Conservation (phyloP, 2,329 filamentous ascomycete species). For the Colletotrichum spinosum region DNA sequence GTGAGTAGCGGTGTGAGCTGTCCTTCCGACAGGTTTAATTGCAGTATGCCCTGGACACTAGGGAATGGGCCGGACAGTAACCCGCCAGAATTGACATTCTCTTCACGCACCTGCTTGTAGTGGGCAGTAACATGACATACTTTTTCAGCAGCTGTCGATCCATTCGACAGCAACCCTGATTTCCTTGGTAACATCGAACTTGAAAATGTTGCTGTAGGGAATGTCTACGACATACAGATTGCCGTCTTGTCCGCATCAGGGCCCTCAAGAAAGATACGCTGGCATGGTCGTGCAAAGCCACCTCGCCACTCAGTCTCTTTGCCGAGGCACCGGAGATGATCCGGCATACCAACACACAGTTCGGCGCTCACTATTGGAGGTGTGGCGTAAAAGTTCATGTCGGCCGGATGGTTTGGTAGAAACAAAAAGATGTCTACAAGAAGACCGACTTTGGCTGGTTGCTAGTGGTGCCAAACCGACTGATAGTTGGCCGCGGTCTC, state of each 20-base stretch:
- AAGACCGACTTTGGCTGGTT: no score
- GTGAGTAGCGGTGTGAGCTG: constrained; percentile 46
- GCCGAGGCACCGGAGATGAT: constrained; percentile 46
- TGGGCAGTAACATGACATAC: constrained; percentile 51
- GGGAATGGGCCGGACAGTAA: no score
- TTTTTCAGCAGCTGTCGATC: constrained; percentile 49
- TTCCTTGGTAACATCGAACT: constrained; percentile 45
- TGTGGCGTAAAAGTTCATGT: constrained; percentile 51
- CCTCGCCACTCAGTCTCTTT: constrained; percentile 53
- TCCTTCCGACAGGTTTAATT: constrained; percentile 46
- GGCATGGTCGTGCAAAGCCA: constrained; percentile 47
- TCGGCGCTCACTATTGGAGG: constrained; percentile 49
- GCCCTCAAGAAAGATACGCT: constrained; percentile 55
- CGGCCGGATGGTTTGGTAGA: background rate
- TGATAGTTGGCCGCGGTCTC: no score
- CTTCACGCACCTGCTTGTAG: no score
- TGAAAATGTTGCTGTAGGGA: constrained; percentile 53
- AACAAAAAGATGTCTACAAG: background rate
- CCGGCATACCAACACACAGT: constrained; percentile 50
- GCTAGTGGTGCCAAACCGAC: no score
- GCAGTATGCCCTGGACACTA: constrained; percentile 48
- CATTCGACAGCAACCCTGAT: constrained; percentile 47
- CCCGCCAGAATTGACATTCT: no score
- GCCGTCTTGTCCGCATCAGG: constrained; percentile 47
- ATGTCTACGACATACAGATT: constrained; percentile 53